Evolutionary conservation across 805 yeast genomes (phyloP), one percentile per base, ranked within the genome.

Genomic region (Candida jianshihensis): DNA sequence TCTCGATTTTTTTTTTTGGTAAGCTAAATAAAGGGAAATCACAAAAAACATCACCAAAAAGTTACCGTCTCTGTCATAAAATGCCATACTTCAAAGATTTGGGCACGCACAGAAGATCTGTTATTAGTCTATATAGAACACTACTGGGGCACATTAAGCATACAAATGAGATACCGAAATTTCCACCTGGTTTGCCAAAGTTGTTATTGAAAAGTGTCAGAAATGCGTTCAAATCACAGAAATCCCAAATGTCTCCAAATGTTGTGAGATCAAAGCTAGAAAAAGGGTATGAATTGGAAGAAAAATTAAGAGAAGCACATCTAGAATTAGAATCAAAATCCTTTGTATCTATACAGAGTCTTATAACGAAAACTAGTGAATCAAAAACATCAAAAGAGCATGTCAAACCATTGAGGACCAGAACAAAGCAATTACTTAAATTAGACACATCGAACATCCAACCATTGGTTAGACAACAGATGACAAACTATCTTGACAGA

Each of bases 81-180:
- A 58, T 54, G 19, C 46, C 48, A 7, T 60, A 57, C 37, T 63
- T 63, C 43, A 48, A 49, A 13, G 27, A 41, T 8, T 35, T 60
- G 4, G 37, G 37, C 4, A 39, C 53, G 3, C 68, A 63, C 34
- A 52, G 42, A 31, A 24, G 25, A 6, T 49, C 56, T 30, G 63
- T 62, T 1, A 30, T 56, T 5, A 40, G 39, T 10, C 41, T 61
- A 15, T 62, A 59, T 36, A 47, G 63, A 8, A 39, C 49, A n/a
- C 43, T 56, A 4, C 33, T 60, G 20, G 49, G 63, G 24, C 59
- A 57, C 36, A 32, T 51, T 1, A 27, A 40, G 6, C 36, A 46
- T 25, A 32, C 50, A 14, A 20, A 17, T 11, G 35, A 26, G 12
- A 14, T 35, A 11, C 18, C 32, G 3, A 12, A 9, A 15, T n/a